These are phyloP conservation scores for Corylus heterophylla DNA, from an alignment of 306 rosid species.

Conservation along the genomic window DNA sequence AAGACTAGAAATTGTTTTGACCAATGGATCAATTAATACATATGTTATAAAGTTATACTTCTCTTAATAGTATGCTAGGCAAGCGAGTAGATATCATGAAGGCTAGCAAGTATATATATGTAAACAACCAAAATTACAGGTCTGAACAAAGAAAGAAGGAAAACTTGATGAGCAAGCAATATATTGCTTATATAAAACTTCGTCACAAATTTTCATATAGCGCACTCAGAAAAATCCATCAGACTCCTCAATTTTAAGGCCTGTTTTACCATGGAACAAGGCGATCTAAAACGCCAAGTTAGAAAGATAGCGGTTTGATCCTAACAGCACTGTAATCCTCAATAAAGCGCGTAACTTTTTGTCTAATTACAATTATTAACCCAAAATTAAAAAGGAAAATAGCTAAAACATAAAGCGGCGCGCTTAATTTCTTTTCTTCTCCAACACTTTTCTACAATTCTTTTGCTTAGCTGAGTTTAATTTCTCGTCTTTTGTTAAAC, in stretches of 20 bases:
- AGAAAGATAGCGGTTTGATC: background rate
- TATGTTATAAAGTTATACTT: background rate
- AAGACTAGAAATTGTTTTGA: background rate
- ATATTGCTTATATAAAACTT: background rate
- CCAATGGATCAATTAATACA: background rate
- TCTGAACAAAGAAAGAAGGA: background rate
- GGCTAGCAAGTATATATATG: too few relatives aligned
- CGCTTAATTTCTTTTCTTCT: slow-evolving; percentile 20
- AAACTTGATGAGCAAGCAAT: background rate
- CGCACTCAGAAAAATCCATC: background rate
- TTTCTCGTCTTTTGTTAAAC: background rate
- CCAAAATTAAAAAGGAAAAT: background rate
- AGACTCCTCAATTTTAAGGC: background rate
- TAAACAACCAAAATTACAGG: background rate
- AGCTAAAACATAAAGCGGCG: background rate
- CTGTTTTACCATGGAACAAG: background rate
- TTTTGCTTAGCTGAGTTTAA: slow-evolving; percentile 2
- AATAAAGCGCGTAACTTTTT: background rate
- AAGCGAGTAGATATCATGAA: background rate
- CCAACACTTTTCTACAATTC: background rate
- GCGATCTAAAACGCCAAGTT: background rate
- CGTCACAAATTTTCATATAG: background rate
- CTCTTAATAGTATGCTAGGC: background rate
- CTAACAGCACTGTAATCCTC: background rate
- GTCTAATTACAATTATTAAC: background rate